These are phyloP conservation scores for Gossypium australe DNA, from an alignment of 345 rosid genomes.

Conservation along the genomic window DNA sequence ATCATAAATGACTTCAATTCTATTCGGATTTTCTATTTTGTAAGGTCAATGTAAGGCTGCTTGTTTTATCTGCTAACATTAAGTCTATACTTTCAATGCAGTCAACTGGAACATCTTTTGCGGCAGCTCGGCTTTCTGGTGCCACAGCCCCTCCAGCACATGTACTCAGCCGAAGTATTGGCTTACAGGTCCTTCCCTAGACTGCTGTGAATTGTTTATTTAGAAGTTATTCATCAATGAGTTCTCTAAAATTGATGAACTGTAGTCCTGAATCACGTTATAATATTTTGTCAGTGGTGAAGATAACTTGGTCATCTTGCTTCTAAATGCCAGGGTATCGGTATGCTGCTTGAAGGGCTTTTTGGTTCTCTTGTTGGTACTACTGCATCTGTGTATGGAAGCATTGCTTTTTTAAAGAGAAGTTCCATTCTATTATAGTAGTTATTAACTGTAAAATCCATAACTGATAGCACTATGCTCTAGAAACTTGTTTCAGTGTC, in stretches of 20 bases:
- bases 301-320: neutral
- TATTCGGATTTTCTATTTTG: neutral
- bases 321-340: slow-evolving; percentile 54
- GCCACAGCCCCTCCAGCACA: slow-evolving; percentile 97
- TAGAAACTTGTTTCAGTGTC: slow-evolving; percentile 5
- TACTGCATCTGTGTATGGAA: slow-evolving; percentile 88
- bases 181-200: slow-evolving; percentile 58
- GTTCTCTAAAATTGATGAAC: neutral
- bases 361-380: slow-evolving; percentile 82
- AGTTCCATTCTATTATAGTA: neutral
- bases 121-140: slow-evolving; percentile 86
- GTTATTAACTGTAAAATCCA: neutral
- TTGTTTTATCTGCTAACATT: neutral
- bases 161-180: slow-evolving; percentile 80
- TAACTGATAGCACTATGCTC: neutral
- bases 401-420: neutral
- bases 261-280: neutral
- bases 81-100: slow-evolving; percentile 22
- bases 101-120: slow-evolving; percentile 81
- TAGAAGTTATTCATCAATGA: neutral
- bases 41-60: neutral
- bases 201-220: slow-evolving; percentile 2
- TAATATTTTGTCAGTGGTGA: neutral
- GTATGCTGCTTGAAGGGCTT: slow-evolving; percentile 78
- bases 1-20: neutral